These are phyloP conservation scores for Coprinellus aureogranulatus DNA, from an alignment of 768 basidiomycete genomes.

Conservation along the genomic window DNA sequence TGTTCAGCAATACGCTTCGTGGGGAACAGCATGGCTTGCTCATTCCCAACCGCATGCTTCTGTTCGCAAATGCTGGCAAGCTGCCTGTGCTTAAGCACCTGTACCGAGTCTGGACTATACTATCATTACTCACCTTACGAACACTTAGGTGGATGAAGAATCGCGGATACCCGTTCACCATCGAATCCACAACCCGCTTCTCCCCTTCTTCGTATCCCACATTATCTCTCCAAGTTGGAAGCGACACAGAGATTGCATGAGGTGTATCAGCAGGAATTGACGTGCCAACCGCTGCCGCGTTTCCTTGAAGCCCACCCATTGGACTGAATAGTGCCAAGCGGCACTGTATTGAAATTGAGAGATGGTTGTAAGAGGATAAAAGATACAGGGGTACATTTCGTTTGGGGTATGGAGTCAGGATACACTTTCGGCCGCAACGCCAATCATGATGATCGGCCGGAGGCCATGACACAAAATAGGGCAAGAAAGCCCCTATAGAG, in stretches of 20 bases:
- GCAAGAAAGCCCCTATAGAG: neutral
- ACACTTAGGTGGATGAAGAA: slow-evolving; percentile 91
- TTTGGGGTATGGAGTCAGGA: neutral
- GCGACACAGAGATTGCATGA: slow-evolving; percentile 93
- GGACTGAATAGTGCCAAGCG: neutral
- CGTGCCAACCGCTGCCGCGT: slow-evolving; percentile 38
- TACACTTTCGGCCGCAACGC: neutral
- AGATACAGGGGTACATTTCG: neutral
- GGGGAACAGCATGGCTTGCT: slow-evolving; percentile 78
- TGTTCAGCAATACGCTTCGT: slow-evolving; percentile 68
- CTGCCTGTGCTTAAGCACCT: too few species aligned
- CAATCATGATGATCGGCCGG: neutral
- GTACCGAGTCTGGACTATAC: neutral
- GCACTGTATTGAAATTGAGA: neutral
- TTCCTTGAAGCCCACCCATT: neutral
- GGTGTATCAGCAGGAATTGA: slow-evolving; percentile 67
- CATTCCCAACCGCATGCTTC: slow-evolving; percentile 71
- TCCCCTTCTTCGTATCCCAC: slow-evolving; percentile 91
- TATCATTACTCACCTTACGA: slow-evolving; percentile 58
- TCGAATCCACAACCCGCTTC: slow-evolving; percentile 68
- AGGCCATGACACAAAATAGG: neutral
- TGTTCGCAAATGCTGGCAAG: slow-evolving; percentile 73
- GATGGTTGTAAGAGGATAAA: neutral
- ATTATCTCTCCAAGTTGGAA: slow-evolving; percentile 90
- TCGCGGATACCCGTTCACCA: slow-evolving; percentile 90